Evolutionary conservation across 495 filamentous ascomycete species (phyloP).

Genomic region (Astrothelium subdiscretum): DNA sequence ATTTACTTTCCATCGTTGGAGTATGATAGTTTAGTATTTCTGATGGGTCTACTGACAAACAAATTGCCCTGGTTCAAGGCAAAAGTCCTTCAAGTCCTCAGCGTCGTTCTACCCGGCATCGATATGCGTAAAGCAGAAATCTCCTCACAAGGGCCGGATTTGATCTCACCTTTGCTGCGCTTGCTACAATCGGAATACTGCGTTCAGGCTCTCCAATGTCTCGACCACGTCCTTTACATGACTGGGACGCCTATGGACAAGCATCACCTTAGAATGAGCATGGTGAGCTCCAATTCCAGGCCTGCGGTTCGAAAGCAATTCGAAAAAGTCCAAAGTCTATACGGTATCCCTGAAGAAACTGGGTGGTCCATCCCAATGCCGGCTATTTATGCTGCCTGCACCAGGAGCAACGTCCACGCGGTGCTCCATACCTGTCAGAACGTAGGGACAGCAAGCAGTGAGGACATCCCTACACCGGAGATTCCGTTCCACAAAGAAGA

Average conservation of each 20-base stretch:
- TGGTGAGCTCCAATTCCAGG: slow-evolving; percentile 64
- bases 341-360: slow-evolving; percentile 89
- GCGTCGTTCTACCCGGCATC: slow-evolving; percentile 74
- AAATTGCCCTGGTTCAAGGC: slow-evolving; percentile 77
- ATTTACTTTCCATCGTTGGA: slow-evolving; percentile 78
- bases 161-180: slow-evolving; percentile 85
- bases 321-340: slow-evolving; percentile 83
- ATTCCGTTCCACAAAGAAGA: slow-evolving; percentile 90
- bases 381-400: slow-evolving; percentile 71
- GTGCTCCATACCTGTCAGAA: slow-evolving; percentile 82
- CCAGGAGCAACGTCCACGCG: slow-evolving; percentile 85
- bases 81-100: slow-evolving; percentile 81
- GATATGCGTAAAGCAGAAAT: slow-evolving; percentile 91
- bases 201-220: slow-evolving; percentile 75
- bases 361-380: slow-evolving; percentile 96
- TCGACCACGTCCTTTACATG: slow-evolving; percentile 92
- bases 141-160: slow-evolving; percentile 79
- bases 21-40: slow-evolving; percentile 70
- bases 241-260: slow-evolving; percentile 85
- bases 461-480: slow-evolving; percentile 62
- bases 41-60: slow-evolving; percentile 88
- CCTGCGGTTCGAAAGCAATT: slow-evolving; percentile 84
- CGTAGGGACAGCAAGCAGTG: slow-evolving; percentile 41
- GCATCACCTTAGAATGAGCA: slow-evolving; percentile 92
- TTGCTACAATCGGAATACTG: slow-evolving; percentile 89